Base-by-base conservation (phyloP, 306 rosid genomes). In the Begonia fuchsioides region DNA sequence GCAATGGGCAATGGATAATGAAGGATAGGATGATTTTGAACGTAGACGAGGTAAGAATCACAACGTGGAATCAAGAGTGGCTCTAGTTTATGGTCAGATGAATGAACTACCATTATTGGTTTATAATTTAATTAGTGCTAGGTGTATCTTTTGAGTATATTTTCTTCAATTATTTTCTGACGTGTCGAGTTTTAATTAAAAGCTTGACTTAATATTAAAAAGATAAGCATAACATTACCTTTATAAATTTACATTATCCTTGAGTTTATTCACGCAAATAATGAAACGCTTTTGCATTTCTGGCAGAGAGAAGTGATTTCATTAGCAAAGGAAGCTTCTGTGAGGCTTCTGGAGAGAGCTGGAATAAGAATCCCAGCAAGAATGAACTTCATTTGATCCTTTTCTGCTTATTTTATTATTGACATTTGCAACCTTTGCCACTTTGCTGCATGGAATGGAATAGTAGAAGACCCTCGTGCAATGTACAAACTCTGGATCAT, bases 1-100 rank as follows among this genome's bases (percentile, higher is more conserved):
- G 94, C 81, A 77, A 83, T 19, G 93, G 96, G 17, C 59, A 14
- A 26, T 87, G 94, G 96, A 83, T 87, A 63, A 80, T 83, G 94
- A 76, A 72, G 76, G 69, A 83, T 58, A 80, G 76, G 78, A 87
- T 73, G 84, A 77, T 80, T 56, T 41, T 69, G 54, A 65, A 60
- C 26, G 81, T 77, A 54, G 63, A 80, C 10, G 96, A 83, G 94
- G 87, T 83, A 76, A 41, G 14, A 5, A 41, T 3, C 12, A 41
- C 12, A n/a, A 10, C 1, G 14, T 10, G 3, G 45, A 41, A 11
- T 41, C 14, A 11, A 41, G 12, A 41, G 12, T 10, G 0, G 45
- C 45, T 4, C 6, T 41, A 10, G 45, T 41, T 11, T 26, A 5
- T 26, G 45, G 14, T 41, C 13, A 6, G 14, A 11, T 41, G n/a